Base-by-base conservation (phyloP, 805 yeast species). In the Lipomyces orientalis region DNA sequence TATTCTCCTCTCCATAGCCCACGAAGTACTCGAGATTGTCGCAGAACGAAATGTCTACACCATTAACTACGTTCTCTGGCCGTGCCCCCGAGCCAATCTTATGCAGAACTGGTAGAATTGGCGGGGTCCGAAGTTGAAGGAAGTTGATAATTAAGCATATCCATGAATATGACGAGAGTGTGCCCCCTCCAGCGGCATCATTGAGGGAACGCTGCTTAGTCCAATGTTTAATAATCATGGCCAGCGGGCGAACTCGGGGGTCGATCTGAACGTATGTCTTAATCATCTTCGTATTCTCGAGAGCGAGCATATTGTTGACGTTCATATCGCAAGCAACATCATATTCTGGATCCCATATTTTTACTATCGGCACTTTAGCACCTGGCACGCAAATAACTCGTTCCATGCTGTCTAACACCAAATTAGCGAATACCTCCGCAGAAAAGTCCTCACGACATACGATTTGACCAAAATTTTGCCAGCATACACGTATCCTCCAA, bases 141-240 rank as follows among this genome's bases (percentile, higher is more conserved):
- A 71, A 73, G 55, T 71, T 73, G 60, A 73, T 67, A 59, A 73
- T 69, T 62, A 73, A 52, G 54, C 76, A 73, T 12, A 73, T 68
- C 74, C 75, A 73, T 22, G 76, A 72, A 58, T 73, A 73, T 14
- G 75, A 73, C 14, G 75, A 67, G 43, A 73, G 60, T 5, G 76
- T 73, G 8, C 73, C 75, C 33, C 75, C 75, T 14, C 68, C 73
- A 4, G 76, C 76, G n/a, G 76, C 76, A 49, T 73, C 74, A 54
- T 73, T 73, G 22, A 73, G 65, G 31, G 29, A 65, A 10, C 76
- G 71, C 49, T 66, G 70, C 54, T 73, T 73, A 19, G 76, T 68
- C 76, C 76, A 73, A 52, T 72, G 68, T 61, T 73, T 73, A 46
- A 73, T 67, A 33, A 68, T 60, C 64, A 73, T 67, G 16, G 75